Base-by-base conservation (phyloP, 2,329 filamentous ascomycete species). In the Claviceps sp. region DNA sequence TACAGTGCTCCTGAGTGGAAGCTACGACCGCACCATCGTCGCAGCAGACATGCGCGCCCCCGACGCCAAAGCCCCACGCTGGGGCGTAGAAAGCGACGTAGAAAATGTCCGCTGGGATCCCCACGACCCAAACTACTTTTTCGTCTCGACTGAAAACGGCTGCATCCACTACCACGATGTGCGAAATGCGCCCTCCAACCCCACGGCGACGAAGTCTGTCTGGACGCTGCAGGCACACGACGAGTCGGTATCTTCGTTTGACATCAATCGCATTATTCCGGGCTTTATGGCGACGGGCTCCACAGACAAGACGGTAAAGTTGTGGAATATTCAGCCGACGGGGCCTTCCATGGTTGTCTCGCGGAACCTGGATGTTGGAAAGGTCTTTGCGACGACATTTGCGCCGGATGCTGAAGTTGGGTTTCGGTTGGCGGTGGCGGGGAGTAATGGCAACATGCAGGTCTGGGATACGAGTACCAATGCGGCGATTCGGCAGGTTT, bases 401-500 rank as follows among this genome's bases (percentile, higher is more conserved):
- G 93, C 86, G 4, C 91, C 93, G 1, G 93, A 98, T 64, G 68
- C 82, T 37, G 88, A 93, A 68, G 89, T 97, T 9, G 86, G 87
- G 23, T 98, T 97, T 77, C 79, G 93, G 50, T 76, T 98, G 45
- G 87, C 90, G 2, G 88, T 98, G 17, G 93, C 91, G 6, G 93
- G 93, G 51, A 97, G 90, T 74, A 94, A 94, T 72, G 93, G 93
- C 45, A 80, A 80, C 38, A 82, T 97, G 63, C 87, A 95, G 66
- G 83, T 98, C 50, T 98, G 93, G 93, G 91, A 97, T 68, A 96
- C 93, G 22, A 80, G 88, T 66, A 98, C 93, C 52, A 98, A 98
- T 66, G 80, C 80, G 14, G 85, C 86, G 26, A 88, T 98, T 36
- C 80, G 93, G 53, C 79, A 85, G 56, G 83, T 85, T 1, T 98